phyloP scores from a whole-genome alignment of 2,329 filamentous ascomycete species.

The Pseudogymnoascus destructans region DNA sequence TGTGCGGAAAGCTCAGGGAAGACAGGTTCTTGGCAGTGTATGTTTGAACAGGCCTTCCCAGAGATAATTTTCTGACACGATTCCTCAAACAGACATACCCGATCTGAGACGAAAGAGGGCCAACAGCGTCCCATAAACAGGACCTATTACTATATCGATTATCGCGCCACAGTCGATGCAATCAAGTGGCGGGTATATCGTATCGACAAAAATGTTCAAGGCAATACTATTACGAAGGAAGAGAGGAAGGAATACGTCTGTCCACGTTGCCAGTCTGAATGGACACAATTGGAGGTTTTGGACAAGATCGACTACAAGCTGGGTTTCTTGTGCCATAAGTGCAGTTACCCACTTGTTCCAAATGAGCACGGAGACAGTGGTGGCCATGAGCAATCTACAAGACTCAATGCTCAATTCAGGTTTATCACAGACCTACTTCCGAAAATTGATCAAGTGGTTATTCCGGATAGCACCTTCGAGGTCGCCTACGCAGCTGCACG shows the following conservation, averaged over 20 bases:
- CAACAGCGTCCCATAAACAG: conserved; percentile 70
- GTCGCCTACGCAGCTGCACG: conserved; percentile 49
- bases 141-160: conserved; percentile 96
- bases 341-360: conserved; percentile 49
- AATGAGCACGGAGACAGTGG: conserved; percentile 55
- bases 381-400: conserved; percentile 59
- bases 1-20: conserved; percentile 73
- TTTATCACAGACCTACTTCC: conserved; percentile 66
- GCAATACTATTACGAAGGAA: conserved; percentile 61
- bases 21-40: conserved; percentile 77
- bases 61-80: background rate
- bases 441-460: conserved; percentile 59
- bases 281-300: conserved; percentile 79
- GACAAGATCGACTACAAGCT: conserved; percentile 52
- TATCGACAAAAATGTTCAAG: conserved; percentile 79
- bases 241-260: conserved; percentile 93
- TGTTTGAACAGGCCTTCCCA: conserved; percentile 19
- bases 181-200: conserved; percentile 91
- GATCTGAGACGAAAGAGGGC: conserved; percentile 66
- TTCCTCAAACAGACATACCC: conserved; percentile 42
- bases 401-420: conserved; percentile 66
- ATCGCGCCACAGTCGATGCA: conserved; percentile 84
- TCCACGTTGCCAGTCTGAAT: conserved; percentile 67
- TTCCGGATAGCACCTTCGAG: conserved; percentile 65
- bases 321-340: conserved; percentile 77